phyloP scores from a whole-genome alignment of 192 early-diverging fungal species.

The Podila minutissima region DNA sequence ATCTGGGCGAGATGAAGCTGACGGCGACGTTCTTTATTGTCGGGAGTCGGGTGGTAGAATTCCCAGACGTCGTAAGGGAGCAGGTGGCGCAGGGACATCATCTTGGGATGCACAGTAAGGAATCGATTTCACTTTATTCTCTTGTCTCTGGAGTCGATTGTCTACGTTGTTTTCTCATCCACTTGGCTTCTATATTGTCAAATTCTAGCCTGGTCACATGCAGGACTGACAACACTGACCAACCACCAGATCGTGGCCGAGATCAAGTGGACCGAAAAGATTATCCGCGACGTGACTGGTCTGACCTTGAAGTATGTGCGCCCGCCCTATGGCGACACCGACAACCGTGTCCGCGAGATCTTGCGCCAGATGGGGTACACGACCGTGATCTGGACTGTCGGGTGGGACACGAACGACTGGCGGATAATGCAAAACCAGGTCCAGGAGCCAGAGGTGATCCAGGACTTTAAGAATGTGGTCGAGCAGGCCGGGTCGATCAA shows the following conservation, averaged over 20 bases:
- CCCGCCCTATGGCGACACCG: constrained; percentile 67
- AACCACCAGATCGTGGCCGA: constrained; percentile 64
- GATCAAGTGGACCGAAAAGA: constrained; percentile 60
- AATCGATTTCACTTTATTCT: background rate
- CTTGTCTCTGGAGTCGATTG: background rate
- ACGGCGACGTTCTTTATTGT: constrained; percentile 60
- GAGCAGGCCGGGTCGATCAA: constrained; percentile 30
- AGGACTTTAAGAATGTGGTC: constrained; percentile 41
- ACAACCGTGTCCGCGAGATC: constrained; percentile 64
- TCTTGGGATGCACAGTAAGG: constrained; percentile 65
- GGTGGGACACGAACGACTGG: constrained; percentile 58
- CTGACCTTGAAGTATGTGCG: constrained; percentile 60
- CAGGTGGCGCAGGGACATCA: constrained; percentile 55
- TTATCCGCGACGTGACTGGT: constrained; percentile 63
- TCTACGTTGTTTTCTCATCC: background rate
- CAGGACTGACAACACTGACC: constrained; percentile 57
- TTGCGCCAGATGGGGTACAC: constrained; percentile 60
- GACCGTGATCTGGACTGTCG: constrained; percentile 39
- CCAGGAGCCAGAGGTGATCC: constrained; percentile 29
- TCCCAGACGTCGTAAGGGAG: constrained; percentile 51
- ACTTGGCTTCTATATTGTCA: background rate
- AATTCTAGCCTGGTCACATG: constrained; percentile 64
- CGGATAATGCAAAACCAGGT: constrained; percentile 46
- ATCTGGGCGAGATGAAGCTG: constrained; percentile 31
- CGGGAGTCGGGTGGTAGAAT: constrained; percentile 54